Evolutionary conservation across 169 alveolate genomes (phyloP).

Genomic region (Eimeria necatrix): DNA sequence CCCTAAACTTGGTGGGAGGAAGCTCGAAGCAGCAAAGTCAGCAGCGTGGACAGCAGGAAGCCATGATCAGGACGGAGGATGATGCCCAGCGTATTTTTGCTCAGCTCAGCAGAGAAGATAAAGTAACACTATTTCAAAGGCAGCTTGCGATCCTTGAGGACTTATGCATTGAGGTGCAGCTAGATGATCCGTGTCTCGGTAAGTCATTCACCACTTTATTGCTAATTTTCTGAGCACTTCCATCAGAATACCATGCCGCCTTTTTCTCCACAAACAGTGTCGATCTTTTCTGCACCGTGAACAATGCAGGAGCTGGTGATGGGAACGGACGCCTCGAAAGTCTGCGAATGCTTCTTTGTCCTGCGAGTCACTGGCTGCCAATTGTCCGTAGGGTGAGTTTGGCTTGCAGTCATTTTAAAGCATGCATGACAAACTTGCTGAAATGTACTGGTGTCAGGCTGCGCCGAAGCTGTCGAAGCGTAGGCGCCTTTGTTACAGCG

Average conservation of each 20-base stretch:
- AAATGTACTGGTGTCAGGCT: no score
- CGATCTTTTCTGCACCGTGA: not conserved
- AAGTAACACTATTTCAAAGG: constrained; percentile 2
- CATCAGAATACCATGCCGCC: not conserved
- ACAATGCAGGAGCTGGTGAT: constrained; percentile 56
- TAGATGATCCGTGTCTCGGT: constrained; percentile 69
- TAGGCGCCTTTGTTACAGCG: not conserved
- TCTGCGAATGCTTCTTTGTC: constrained; percentile 44
- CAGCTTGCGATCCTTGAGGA: constrained; percentile 58
- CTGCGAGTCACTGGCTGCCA: constrained; percentile 71
- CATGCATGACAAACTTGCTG: not conserved
- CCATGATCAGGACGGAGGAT: not conserved
- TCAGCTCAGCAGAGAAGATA: constrained; percentile 31
- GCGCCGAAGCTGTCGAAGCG: not conserved
- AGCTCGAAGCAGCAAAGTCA: not conserved
- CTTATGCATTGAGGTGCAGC: constrained; percentile 57
- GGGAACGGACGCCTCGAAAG: constrained; percentile 44
- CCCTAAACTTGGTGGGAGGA: not conserved
- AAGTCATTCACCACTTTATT: not conserved
- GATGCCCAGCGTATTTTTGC: constrained; percentile 29
- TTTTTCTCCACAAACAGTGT: not conserved
- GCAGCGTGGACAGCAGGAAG: constrained; percentile 28
- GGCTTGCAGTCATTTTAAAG: not conserved
- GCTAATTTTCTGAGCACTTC: not conserved
- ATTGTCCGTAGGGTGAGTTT: not conserved